Conservation (phyloP, 495 filamentous ascomycete genomes). For the Patellaria atrata region DNA sequence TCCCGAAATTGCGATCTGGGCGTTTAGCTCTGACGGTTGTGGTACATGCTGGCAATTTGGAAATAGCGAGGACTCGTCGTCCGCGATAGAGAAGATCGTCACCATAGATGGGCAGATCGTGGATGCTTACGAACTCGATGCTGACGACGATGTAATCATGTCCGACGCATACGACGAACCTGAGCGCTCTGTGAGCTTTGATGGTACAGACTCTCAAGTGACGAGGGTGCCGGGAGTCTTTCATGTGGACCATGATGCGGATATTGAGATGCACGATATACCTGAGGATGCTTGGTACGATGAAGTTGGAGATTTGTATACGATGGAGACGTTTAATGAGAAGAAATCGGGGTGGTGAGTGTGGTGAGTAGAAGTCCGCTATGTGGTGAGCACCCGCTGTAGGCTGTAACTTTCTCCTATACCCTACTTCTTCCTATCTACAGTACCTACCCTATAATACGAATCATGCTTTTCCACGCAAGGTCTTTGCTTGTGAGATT, state of each 20-base stretch:
- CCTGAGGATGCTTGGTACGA: slow-evolving; percentile 16
- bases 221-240: slow-evolving; percentile 6
- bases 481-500: too few relatives aligned
- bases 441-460: too few relatives aligned
- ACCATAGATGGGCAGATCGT: slow-evolving; percentile 8
- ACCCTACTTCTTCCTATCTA: too few relatives aligned
- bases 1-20: slow-evolving; percentile 18
- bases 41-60: slow-evolving; percentile 12
- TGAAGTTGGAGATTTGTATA: slow-evolving; percentile 13
- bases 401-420: too few relatives aligned
- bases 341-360: too few relatives aligned
- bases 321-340: too few relatives aligned
- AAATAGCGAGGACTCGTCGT: background rate
- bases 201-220: slow-evolving; percentile 6
- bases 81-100: slow-evolving; percentile 2
- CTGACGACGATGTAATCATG: slow-evolving; percentile 38
- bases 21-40: slow-evolving; percentile 8
- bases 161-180: slow-evolving; percentile 27
- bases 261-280: slow-evolving; percentile 8
- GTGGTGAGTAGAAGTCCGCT: too few relatives aligned
- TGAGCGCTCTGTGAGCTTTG: slow-evolving; percentile 8
- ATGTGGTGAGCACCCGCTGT: too few relatives aligned
- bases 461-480: too few relatives aligned
- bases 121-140: slow-evolving; percentile 19
- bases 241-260: slow-evolving; percentile 15